Evolutionary conservation across 2,329 filamentous ascomycete species (phyloP), one percentile per base, ranked within the genome.

Genomic region (Stagonosporopsis vannaccii): DNA sequence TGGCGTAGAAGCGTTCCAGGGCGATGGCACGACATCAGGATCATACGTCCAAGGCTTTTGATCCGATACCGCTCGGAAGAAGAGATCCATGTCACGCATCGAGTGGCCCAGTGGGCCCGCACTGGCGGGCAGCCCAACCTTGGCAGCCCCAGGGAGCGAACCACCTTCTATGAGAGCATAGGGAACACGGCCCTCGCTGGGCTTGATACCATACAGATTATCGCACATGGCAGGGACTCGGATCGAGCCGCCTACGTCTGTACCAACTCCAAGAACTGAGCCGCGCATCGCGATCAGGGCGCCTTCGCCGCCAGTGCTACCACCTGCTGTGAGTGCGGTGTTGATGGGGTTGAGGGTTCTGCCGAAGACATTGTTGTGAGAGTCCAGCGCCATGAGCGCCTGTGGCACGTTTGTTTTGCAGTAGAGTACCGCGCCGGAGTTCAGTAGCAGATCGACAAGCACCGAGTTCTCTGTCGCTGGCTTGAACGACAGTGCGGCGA

Each of bases 381-480:
- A 80, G 60, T 85, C 82, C 13, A 81, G 62, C 4, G 78, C 75
- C 79, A 83, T 81, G 60, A 85, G 76, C 0, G 81, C 84, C 57
- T 83, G 80, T 3, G 84, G 82, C 1, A 85, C 70, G 56, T 84
- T 85, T 4, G 83, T 85, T 68, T 85, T 84, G 67, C 75, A 79
- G 60, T 81, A 81, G 1, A 82, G 59, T 1, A 85, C 78, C 1
- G 82, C 82, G 5, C 82, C 82, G 4, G 77, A 72, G 13, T 66
- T 65, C 2, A 81, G 70, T 12, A 84, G 65, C 22, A 80, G 61
- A 12, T 78, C 72, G 0, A 81, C 80, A 7, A 84, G 66, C 0
- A 76, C 62, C 0, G 78, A 74, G 51, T 77, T 75, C 6, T 70
- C 65, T 1, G 59, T 66, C 6, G 74, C 69, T 4, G 79, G 78